Evolutionary conservation across 805 yeast species (phyloP).

Genomic region (Pichia kluyveri): DNA sequence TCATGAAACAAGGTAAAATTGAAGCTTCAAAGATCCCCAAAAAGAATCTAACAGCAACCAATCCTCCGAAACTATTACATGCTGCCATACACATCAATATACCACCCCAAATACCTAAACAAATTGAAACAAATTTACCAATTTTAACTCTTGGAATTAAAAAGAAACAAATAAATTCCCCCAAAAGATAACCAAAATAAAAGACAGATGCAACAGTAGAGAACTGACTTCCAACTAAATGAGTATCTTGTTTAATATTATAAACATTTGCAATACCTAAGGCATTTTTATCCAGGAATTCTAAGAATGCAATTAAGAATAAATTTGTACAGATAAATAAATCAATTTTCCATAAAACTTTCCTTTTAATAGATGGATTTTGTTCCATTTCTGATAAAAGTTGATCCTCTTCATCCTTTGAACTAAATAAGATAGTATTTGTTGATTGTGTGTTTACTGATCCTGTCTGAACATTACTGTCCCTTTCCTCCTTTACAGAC

Average conservation of each 20-base stretch:
- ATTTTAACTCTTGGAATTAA: conserved; percentile 39
- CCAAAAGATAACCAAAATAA: conserved; percentile 36
- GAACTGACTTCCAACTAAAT: conserved; percentile 30
- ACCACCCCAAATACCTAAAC: conserved; percentile 28
- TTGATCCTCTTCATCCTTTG: neutral
- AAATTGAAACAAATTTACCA: conserved; percentile 25
- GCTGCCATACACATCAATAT: conserved; percentile 27
- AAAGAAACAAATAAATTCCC: conserved; percentile 6
- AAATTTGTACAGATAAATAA: conserved; percentile 2
- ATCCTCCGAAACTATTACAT: conserved; percentile 27
- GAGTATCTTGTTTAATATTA: conserved; percentile 24
- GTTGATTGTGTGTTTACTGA: neutral
- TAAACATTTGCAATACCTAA: conserved; percentile 23
- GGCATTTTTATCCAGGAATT: conserved; percentile 19
- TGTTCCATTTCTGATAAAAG: neutral
- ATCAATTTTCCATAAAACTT: conserved; percentile 2
- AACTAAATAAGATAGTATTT: neutral
- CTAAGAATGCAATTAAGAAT: conserved; percentile 2
- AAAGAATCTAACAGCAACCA: conserved; percentile 24
- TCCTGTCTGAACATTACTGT: neutral
- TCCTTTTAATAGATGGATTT: neutral
- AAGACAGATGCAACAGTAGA: conserved; percentile 37
- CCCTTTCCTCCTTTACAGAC: neutral
- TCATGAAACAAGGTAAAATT: conserved; percentile 26
- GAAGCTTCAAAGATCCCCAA: conserved; percentile 30